A percentile compares a stretch with the other conserved stretches of the same genome.
Evolutionary conservation across 441 rosid species (phyloP).

Genomic region (Rhodomyrtus psidioides): DNA sequence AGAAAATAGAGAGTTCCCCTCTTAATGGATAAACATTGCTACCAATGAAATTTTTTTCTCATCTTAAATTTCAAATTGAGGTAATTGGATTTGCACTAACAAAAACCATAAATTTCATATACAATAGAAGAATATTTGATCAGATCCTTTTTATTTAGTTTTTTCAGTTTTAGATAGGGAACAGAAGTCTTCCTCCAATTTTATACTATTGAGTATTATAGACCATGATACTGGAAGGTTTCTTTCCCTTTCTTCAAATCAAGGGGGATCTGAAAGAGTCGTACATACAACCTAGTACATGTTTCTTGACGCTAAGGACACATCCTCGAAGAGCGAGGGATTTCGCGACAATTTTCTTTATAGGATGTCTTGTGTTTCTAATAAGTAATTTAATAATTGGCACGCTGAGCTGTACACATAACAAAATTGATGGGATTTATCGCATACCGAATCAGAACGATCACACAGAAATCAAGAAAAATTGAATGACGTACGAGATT

Average conservation of each 20-base stretch:
- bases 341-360: not conserved
- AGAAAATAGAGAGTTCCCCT: not conserved
- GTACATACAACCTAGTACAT: not conserved
- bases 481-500: too few species aligned
- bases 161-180: not conserved
- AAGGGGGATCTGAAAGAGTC: not conserved
- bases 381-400: not conserved
- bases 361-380: not conserved
- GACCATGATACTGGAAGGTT: not conserved
- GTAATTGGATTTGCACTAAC: not conserved
- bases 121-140: not conserved
- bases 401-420: not conserved
- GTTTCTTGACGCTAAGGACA: not conserved
- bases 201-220: not conserved
- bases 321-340: not conserved
- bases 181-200: not conserved
- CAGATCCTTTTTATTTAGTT: not conserved
- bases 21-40: not conserved
- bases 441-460: too few species aligned
- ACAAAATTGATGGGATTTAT: too few species aligned
- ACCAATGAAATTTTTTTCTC: not conserved
- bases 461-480: too few species aligned
- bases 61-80: not conserved
- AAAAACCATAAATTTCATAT: not conserved
- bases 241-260: not conserved